phyloP scores from a whole-genome alignment of 257 asterid genomes.

The Solanum appendiculatum region DNA sequence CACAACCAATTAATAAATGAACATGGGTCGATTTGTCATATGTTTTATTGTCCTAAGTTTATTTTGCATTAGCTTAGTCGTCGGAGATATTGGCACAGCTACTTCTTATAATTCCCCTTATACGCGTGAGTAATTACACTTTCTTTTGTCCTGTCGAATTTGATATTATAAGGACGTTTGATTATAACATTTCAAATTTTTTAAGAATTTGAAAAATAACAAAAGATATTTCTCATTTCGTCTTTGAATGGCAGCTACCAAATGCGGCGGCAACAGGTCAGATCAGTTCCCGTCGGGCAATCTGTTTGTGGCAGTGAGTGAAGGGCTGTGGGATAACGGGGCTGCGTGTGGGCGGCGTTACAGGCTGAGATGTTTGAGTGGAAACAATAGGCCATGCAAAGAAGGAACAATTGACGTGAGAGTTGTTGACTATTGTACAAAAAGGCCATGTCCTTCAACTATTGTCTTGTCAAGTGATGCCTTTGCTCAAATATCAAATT shows the following conservation, averaged over 20 bases:
- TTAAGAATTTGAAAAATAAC: too few species aligned
- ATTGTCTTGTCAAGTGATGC: constrained; percentile 55
- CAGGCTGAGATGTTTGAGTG: constrained; percentile 34
- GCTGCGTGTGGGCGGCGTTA: constrained; percentile 46
- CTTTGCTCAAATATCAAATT: constrained; percentile 36
- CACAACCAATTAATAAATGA: neutral
- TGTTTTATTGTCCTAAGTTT: neutral
- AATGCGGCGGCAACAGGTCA: constrained; percentile 15
- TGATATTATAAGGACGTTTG: too few species aligned
- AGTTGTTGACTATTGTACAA: constrained; percentile 60
- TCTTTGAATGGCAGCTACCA: constrained; percentile 12
- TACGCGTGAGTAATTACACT: constrained; percentile 3
- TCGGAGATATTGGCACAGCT: constrained; percentile 21
- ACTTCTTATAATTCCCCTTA: constrained; percentile 21
- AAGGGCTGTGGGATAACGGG: constrained; percentile 50
- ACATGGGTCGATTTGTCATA: neutral
- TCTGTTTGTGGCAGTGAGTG: constrained; percentile 29
- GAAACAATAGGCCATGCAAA: constrained; percentile 42
- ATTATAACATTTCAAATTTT: too few species aligned
- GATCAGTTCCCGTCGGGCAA: constrained; percentile 24
- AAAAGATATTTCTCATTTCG: too few species aligned
- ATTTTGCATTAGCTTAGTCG: neutral
- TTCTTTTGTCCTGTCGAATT: neutral
- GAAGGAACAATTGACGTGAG: constrained; percentile 42
- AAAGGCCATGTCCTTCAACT: constrained; percentile 58